phyloP scores from a whole-genome alignment of 345 rosid species.

The Anastatica hierochuntica region DNA sequence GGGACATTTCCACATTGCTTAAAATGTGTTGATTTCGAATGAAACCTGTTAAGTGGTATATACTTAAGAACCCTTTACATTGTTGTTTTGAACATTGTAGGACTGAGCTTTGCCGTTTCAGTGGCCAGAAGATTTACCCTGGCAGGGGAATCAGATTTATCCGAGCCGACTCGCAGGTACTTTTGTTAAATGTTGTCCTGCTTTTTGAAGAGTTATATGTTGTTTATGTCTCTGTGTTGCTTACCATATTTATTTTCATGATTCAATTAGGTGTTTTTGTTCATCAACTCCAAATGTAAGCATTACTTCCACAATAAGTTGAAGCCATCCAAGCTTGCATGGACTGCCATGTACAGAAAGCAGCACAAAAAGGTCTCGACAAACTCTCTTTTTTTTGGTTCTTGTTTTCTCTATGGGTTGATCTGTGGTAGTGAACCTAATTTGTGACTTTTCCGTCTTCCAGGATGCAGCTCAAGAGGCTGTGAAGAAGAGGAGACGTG shows the following conservation, averaged over 20 bases:
- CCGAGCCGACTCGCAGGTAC: conserved; percentile 64
- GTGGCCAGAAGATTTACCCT: conserved; percentile 69
- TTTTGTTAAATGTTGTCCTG: neutral
- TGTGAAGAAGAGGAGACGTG: conserved; percentile 53
- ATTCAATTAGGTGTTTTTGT: conserved; percentile 52
- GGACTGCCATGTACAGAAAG: conserved; percentile 80
- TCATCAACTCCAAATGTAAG: conserved; percentile 64
- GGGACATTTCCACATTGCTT: too few relatives aligned
- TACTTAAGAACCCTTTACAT: neutral
- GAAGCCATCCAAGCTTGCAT: conserved; percentile 74
- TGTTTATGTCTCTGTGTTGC: neutral
- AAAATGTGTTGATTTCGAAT: too few relatives aligned
- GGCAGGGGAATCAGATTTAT: conserved; percentile 67
- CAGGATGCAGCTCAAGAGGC: conserved; percentile 65
- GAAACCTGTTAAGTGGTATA: neutral
- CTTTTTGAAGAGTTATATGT: neutral
- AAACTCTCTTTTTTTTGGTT: neutral
- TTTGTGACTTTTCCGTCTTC: neutral
- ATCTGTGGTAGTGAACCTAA: neutral
- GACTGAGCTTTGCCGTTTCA: conserved; percentile 76
- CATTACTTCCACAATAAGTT: conserved; percentile 66
- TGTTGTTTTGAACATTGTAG: conserved; percentile 20
- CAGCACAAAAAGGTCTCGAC: conserved; percentile 87
- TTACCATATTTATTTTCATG: neutral
- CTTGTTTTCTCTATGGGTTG: neutral